Conservation (phyloP, 768 basidiomycete species). For the Lyophyllum shimeji region DNA sequence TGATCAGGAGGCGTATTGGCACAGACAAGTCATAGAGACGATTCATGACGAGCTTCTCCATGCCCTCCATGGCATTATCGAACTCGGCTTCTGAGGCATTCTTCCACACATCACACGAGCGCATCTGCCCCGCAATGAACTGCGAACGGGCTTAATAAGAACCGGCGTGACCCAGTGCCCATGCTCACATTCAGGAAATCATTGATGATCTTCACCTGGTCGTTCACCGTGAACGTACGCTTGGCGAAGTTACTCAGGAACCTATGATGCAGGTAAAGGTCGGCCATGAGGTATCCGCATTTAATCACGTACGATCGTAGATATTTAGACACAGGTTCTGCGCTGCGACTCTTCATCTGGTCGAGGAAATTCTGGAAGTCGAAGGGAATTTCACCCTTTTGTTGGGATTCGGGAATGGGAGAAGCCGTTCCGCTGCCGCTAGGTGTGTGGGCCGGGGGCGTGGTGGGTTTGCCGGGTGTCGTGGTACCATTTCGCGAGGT, state of each 20-base stretch:
- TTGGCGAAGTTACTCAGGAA: slow-evolving; percentile 94
- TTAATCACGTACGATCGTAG: slow-evolving; percentile 77
- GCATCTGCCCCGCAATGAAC: slow-evolving; percentile 93
- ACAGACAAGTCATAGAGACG: slow-evolving; percentile 91
- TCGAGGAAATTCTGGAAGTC: slow-evolving; percentile 96
- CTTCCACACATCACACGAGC: slow-evolving; percentile 80
- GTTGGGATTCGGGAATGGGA: slow-evolving; percentile 20
- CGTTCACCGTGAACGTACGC: slow-evolving; percentile 85
- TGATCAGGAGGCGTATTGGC: not conserved
- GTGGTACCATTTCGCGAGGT: slow-evolving; percentile 15
- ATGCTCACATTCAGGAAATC: slow-evolving; percentile 82
- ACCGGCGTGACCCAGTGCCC: not conserved
- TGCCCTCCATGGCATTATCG: slow-evolving; percentile 95
- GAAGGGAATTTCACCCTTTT: slow-evolving; percentile 52
- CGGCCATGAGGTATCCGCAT: not conserved
- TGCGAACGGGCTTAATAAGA: slow-evolving; percentile 29
- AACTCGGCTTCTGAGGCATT: slow-evolving; percentile 80
- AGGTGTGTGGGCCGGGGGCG: slow-evolving; percentile 27
- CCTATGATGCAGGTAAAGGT: slow-evolving; percentile 36
- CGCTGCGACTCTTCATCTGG: slow-evolving; percentile 85
- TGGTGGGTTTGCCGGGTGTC: slow-evolving; percentile 16
- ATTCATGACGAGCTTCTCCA: slow-evolving; percentile 99
- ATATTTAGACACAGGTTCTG: slow-evolving; percentile 94
- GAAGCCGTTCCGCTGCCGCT: slow-evolving; percentile 28
- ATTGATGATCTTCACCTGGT: slow-evolving; percentile 93